phyloP scores from a whole-genome alignment of 805 yeast species.

The Hanseniaspora lachancei region DNA sequence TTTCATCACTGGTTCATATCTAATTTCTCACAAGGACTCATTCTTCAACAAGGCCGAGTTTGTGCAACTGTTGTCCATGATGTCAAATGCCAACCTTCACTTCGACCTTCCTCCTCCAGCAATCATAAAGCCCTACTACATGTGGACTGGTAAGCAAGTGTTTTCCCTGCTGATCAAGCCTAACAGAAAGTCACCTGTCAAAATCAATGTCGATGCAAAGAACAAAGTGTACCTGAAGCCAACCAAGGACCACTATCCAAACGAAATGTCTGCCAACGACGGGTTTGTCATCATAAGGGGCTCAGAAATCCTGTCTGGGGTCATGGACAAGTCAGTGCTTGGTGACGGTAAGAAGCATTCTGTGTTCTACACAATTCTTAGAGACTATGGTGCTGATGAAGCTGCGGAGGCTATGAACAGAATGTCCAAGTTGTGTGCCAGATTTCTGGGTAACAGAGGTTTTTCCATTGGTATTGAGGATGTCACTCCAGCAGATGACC shows the following conservation, averaged over 20 bases:
- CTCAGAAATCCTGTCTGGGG: slow-evolving; percentile 78
- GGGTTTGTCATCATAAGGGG: slow-evolving; percentile 87
- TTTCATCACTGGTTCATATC: slow-evolving; percentile 90
- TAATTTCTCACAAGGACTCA: slow-evolving; percentile 85
- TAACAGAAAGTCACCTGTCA: slow-evolving; percentile 57
- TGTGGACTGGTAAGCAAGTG: slow-evolving; percentile 98
- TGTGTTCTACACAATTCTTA: slow-evolving; percentile 81
- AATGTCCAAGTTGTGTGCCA: slow-evolving; percentile 97
- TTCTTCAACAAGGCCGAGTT: slow-evolving; percentile 81
- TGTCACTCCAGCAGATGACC: slow-evolving; percentile 80
- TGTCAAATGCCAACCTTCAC: slow-evolving; percentile 82
- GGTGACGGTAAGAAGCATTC: slow-evolving; percentile 99
- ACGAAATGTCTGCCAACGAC: slow-evolving; percentile 95
- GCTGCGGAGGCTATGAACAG: slow-evolving; percentile 96
- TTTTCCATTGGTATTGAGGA: slow-evolving; percentile 95
- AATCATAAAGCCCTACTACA: slow-evolving; percentile 68
- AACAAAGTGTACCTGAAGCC: slow-evolving; percentile 84
- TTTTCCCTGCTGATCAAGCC: slow-evolving; percentile 81
- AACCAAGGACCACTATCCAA: slow-evolving; percentile 46
- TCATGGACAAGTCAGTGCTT: slow-evolving; percentile 88
- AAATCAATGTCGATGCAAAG: slow-evolving; percentile 86
- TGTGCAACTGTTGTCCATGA: slow-evolving; percentile 75
- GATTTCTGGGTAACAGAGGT: slow-evolving; percentile 88
- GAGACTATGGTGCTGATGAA: slow-evolving; percentile 94
- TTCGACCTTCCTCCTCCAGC: slow-evolving; percentile 95